Conservation (phyloP, 495 filamentous ascomycete species). For the Talaromyces proteolyticus region DNA sequence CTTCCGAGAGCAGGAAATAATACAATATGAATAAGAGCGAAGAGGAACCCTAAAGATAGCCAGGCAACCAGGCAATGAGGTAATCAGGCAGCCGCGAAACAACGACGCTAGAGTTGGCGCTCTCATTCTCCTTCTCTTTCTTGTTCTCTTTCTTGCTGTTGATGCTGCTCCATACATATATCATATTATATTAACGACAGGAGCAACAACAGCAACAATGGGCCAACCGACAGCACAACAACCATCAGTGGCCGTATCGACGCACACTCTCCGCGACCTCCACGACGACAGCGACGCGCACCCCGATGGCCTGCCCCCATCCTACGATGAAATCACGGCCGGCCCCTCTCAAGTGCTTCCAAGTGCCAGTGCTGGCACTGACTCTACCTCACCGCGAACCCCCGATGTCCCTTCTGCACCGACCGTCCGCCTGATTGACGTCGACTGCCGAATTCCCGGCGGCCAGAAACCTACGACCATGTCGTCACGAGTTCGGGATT, state of each 20-base stretch:
- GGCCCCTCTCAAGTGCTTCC: neutral
- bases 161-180: too few relatives aligned
- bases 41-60: too few relatives aligned
- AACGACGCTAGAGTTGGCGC: too few relatives aligned
- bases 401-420: too few relatives aligned
- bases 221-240: neutral
- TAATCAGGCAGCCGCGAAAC: too few relatives aligned
- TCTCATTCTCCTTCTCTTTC: too few relatives aligned
- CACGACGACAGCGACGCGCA: neutral
- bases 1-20: too few relatives aligned
- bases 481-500: neutral
- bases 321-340: neutral
- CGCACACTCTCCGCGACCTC: neutral
- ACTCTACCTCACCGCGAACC: neutral
- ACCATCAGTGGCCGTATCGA: neutral
- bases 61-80: too few relatives aligned
- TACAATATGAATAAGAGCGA: too few relatives aligned
- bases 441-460: neutral
- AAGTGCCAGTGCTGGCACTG: neutral
- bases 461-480: neutral
- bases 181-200: too few relatives aligned
- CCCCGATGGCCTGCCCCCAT: neutral
- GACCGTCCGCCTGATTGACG: neutral
- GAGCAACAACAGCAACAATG: too few relatives aligned
- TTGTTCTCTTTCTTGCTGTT: too few relatives aligned